Conservation (phyloP, 2,329 filamentous ascomycete genomes). For the Fusarium sp. region DNA sequence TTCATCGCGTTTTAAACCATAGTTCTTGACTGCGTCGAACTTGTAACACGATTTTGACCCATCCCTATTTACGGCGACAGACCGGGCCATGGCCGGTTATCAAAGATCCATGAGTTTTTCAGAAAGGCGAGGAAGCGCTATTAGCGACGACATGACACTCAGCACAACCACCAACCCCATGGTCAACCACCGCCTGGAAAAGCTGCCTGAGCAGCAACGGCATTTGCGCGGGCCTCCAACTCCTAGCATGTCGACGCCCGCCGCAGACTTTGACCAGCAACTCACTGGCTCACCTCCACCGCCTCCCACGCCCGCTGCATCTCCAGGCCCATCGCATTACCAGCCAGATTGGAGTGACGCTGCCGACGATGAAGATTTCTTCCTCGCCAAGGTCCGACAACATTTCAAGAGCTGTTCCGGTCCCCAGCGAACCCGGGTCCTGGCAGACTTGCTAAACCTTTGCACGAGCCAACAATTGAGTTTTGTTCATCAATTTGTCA, state of each 20-base stretch:
- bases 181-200: conserved; percentile 63
- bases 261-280: conserved; percentile 71
- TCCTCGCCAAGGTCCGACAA: conserved; percentile 80
- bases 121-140: conserved; percentile 68
- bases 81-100: conserved; percentile 52
- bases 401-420: conserved; percentile 83
- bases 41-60: conserved; percentile 12
- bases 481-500: conserved; percentile 96
- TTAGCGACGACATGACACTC: conserved; percentile 68
- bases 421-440: conserved; percentile 80
- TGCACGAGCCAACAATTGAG: conserved; percentile 96
- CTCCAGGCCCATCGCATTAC: conserved; percentile 70
- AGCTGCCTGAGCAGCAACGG: conserved; percentile 55
- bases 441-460: conserved; percentile 90
- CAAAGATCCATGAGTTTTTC: conserved; percentile 68
- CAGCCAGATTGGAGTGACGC: conserved; percentile 81
- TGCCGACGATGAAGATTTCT: conserved; percentile 83
- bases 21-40: conserved; percentile 10
- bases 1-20: conserved; percentile 28
- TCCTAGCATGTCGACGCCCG: conserved; percentile 74
- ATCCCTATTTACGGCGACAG: conserved; percentile 30
- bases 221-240: conserved; percentile 70
- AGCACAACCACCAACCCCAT: conserved; percentile 60
- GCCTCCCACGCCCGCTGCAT: conserved; percentile 73
- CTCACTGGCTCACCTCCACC: conserved; percentile 71